Base-by-base conservation (phyloP, 2,329 filamentous ascomycete species). In the Xylariaceae sp. region DNA sequence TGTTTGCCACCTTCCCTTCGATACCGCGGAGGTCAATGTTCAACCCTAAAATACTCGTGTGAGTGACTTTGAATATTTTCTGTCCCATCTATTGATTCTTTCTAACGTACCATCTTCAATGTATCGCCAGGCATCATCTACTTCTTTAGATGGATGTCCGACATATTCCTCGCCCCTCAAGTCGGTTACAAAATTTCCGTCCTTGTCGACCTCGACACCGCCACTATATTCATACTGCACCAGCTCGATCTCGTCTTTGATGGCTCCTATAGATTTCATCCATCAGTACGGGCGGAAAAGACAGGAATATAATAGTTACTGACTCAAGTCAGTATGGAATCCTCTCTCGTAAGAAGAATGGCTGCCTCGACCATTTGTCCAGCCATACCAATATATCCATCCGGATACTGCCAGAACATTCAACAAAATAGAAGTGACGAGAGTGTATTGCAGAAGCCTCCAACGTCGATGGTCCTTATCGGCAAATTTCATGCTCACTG, bases 41-140 rank as follows among this genome's bases (percentile, higher is more conserved):
- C 18, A 53, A 26, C n/a, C 50, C 50, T 53, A 40, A 18, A n/a
- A n/a, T n/a, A n/a, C n/a, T n/a, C n/a, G n/a, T n/a, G n/a, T n/a
- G n/a, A n/a, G n/a, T n/a, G n/a, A n/a, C n/a, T n/a, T n/a, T n/a
- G n/a, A n/a, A 20, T 15, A 6, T 23, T 15, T 13, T n/a, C 13
- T 43, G 13, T 21, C n/a, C 18, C 13, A 13, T 24, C 10, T 13
- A 23, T 43, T 11, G 18, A 20, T 2, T 20, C 23, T 10, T 11
- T 21, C 10, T 16, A 20, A 39, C 41, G 18, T 20, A 44, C 48
- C 48, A n/a, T 7, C 16, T 15, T 48, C 9, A 42, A 53, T 42
- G n/a, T 20, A 9, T 2, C 42, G 33, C 50, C 50, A 53, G 5
- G 50, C 50, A 33, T 33, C n/a, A 48, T 53, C 50, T 26, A 47